Evolutionary conservation across 2,329 filamentous ascomycete genomes (phyloP).

Genomic region (Fusarium sp.): DNA sequence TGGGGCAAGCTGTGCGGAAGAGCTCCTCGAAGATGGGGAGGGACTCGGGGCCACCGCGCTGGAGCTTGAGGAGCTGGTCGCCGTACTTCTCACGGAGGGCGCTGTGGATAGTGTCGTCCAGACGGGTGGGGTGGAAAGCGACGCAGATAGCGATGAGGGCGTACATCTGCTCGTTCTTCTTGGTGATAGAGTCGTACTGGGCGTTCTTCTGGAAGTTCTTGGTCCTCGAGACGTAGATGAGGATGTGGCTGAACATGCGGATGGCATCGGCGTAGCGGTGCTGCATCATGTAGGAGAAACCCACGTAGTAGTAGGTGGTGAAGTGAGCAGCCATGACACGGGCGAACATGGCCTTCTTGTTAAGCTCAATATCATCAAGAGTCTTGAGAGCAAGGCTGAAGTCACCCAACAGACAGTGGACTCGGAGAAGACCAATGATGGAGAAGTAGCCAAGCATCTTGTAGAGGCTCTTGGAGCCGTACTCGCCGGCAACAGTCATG

Average conservation of each 20-base stretch:
- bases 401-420: conserved; percentile 96
- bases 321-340: conserved; percentile 99
- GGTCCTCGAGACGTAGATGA: conserved; percentile 97
- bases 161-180: conserved; percentile 99
- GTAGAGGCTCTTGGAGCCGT: conserved; percentile 93
- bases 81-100: conserved; percentile 98
- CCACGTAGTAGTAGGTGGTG: conserved; percentile 99
- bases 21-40: conserved; percentile 98
- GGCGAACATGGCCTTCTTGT: conserved; percentile 99
- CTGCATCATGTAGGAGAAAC: conserved; percentile 99
- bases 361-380: conserved; percentile 98
- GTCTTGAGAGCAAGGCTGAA: conserved; percentile 99
- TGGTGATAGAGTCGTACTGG: conserved; percentile 97
- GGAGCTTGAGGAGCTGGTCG: conserved; percentile 95
- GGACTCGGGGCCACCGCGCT: conserved; percentile 93
- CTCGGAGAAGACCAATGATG: conserved; percentile 94
- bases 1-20: conserved; percentile 97
- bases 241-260: conserved; percentile 99
- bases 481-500: conserved; percentile 88
- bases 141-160: conserved; percentile 98
- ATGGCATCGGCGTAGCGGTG: conserved; percentile 98
- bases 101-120: conserved; percentile 99
- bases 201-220: conserved; percentile 99
- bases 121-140: conserved; percentile 93
- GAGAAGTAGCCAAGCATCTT: conserved; percentile 99